Evolutionary conservation across 257 asterid genomes (phyloP).

Genomic region (Henckelia pumila): DNA sequence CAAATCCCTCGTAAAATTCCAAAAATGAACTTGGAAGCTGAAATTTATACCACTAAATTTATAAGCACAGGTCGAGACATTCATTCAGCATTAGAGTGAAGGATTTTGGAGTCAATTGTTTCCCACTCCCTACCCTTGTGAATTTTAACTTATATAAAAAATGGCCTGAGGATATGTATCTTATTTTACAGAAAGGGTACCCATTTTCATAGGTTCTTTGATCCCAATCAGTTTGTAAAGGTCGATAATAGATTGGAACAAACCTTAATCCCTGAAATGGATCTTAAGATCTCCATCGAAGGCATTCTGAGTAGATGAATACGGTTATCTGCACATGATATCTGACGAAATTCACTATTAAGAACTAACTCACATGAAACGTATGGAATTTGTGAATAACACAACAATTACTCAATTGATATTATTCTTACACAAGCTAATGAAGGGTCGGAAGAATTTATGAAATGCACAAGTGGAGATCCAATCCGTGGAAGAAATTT

Average conservation of each 20-base stretch:
- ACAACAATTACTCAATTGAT: slow-evolving; percentile 14
- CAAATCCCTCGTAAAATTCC: slow-evolving; percentile 45
- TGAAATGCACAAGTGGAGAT: slow-evolving; percentile 66
- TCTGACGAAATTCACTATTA: slow-evolving; percentile 54
- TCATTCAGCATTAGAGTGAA: neutral
- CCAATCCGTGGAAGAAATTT: slow-evolving; percentile 87
- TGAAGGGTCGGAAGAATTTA: slow-evolving; percentile 78
- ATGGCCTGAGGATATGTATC: neutral
- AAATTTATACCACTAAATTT: slow-evolving; percentile 22
- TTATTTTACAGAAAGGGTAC: neutral
- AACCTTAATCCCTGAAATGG: slow-evolving; percentile 94
- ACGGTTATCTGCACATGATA: slow-evolving; percentile 89
- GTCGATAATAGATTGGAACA: slow-evolving; percentile 22
- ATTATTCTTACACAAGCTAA: slow-evolving; percentile 64
- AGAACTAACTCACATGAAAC: slow-evolving; percentile 23
- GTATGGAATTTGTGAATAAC: slow-evolving; percentile 11
- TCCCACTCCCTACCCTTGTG: slow-evolving; percentile 3
- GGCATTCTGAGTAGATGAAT: slow-evolving; percentile 81
- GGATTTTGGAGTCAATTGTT: neutral
- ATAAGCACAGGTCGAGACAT: slow-evolving; percentile 14
- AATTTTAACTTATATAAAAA: slow-evolving; percentile 17
- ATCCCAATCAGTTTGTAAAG: slow-evolving; percentile 16
- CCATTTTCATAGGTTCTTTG: neutral
- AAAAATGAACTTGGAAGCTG: slow-evolving; percentile 66
- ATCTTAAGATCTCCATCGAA: slow-evolving; percentile 66